Evolutionary conservation across 352 stramenopile genomes (phyloP).

Genomic region (Pythium aristosporum): DNA sequence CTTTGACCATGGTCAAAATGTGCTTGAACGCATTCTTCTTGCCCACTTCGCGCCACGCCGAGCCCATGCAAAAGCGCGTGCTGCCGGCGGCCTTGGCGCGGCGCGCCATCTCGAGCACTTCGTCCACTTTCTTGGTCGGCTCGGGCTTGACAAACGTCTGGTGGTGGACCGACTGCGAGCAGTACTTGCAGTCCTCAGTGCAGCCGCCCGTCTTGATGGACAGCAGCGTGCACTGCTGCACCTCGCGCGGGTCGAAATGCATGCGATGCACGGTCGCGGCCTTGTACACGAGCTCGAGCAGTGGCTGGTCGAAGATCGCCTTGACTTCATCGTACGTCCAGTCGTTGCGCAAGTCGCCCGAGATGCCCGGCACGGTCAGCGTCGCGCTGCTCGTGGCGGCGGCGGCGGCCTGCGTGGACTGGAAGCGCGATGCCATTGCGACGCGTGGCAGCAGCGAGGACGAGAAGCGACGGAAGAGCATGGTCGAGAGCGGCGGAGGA

Average conservation of each 20-base stretch:
- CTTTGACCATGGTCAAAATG: constrained; percentile 96
- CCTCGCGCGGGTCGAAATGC: constrained; percentile 96
- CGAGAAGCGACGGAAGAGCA: constrained; percentile 48
- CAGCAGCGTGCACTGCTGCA: constrained; percentile 97
- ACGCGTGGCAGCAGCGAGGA: constrained; percentile 28
- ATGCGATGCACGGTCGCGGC: constrained; percentile 96
- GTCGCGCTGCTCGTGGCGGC: constrained; percentile 25
- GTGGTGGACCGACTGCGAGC: constrained; percentile 94
- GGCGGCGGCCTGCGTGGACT: constrained; percentile 30
- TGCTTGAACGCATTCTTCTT: constrained; percentile 99
- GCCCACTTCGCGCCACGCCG: constrained; percentile 96
- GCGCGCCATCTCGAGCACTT: constrained; percentile 94
- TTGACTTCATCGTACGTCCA: constrained; percentile 96
- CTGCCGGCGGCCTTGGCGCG: constrained; percentile 95
- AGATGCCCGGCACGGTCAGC: constrained; percentile 66
- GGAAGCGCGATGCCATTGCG: constrained; percentile 20
- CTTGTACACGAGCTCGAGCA: constrained; percentile 97
- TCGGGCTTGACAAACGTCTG: constrained; percentile 99
- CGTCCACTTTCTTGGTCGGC: constrained; percentile 95
- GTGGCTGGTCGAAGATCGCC: constrained; percentile 92
- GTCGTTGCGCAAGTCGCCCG: constrained; percentile 72
- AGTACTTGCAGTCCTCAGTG: constrained; percentile 95
- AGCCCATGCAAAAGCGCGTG: constrained; percentile 98
- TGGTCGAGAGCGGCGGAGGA: constrained; percentile 7
- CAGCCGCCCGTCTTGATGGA: constrained; percentile 97